These are phyloP conservation scores for Boletus coccyginus DNA, from an alignment of 768 basidiomycete genomes.

Conservation along the genomic window DNA sequence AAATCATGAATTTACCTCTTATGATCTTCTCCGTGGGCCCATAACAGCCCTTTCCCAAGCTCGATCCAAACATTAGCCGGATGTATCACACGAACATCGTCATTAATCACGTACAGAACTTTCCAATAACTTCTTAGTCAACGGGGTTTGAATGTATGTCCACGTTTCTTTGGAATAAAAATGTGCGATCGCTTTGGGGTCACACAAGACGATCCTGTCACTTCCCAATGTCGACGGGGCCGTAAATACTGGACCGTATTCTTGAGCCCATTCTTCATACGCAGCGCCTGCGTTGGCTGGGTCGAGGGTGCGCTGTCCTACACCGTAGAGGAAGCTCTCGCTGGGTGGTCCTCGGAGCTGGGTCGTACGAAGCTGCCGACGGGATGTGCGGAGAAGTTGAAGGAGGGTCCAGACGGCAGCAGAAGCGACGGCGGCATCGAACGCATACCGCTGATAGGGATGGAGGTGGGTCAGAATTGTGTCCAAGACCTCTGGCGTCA, in stretches of 20 bases:
- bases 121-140: neutral
- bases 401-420: constrained; percentile 7
- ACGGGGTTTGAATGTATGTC: constrained; percentile 40
- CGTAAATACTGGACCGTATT: constrained; percentile 12
- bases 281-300: neutral
- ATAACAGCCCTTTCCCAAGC: constrained; percentile 30
- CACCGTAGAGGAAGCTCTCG: constrained; percentile 16
- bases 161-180: constrained; percentile 1
- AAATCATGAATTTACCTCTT: constrained; percentile 30
- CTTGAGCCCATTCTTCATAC: constrained; percentile 18
- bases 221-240: constrained; percentile 7
- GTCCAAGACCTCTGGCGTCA: neutral
- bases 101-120: neutral
- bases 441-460: neutral
- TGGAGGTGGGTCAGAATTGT: neutral
- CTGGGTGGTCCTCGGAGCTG: constrained; percentile 14
- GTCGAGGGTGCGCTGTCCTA: neutral
- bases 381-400: neutral
- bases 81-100: neutral
- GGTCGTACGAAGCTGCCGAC: neutral
- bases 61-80: neutral
- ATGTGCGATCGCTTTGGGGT: constrained; percentile 34
- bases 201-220: constrained; percentile 24
- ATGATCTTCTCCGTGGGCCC: constrained; percentile 43
- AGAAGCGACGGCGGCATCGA: neutral